phyloP scores from a whole-genome alignment of 2,329 filamentous ascomycete species.

The Colletotrichum spaethianum region DNA sequence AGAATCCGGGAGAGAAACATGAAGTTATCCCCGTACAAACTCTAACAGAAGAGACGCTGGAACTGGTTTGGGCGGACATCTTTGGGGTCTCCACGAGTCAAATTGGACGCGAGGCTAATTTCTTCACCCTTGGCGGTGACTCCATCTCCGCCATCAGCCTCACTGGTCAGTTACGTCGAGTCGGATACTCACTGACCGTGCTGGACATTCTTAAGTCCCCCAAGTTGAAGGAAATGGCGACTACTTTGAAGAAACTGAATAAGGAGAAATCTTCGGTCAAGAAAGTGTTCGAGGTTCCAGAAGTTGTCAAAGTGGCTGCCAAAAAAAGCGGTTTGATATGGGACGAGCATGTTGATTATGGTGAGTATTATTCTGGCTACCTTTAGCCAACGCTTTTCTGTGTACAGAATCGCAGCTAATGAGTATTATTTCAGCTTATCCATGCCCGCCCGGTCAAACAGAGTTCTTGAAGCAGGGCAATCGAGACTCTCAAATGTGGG shows the following conservation, averaged over 20 bases:
- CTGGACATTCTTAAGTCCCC: conserved; percentile 44
- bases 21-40: conserved; percentile 33
- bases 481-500: conserved; percentile 45
- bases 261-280: not conserved
- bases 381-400: not conserved
- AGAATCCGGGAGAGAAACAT: not conserved
- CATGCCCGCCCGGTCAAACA: conserved; percentile 48
- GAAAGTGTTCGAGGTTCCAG: conserved; percentile 1
- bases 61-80: not conserved
- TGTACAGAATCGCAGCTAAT: not conserved
- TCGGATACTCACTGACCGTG: conserved; percentile 45
- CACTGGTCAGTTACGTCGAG: conserved; percentile 53
- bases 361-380: conserved; percentile 1
- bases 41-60: not conserved
- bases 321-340: conserved; percentile 2
- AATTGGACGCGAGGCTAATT: not conserved
- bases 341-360: conserved; percentile 40
- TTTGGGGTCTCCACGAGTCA: not conserved
- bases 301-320: not conserved
- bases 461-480: conserved; percentile 48
- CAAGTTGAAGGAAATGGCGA: conserved; percentile 33
- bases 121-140: not conserved
- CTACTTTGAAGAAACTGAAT: not conserved
- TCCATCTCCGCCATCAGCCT: not conserved
- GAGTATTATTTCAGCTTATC: conserved; percentile 43